Conservation (phyloP, 768 basidiomycete species). For the Naganishia friedmannii region DNA sequence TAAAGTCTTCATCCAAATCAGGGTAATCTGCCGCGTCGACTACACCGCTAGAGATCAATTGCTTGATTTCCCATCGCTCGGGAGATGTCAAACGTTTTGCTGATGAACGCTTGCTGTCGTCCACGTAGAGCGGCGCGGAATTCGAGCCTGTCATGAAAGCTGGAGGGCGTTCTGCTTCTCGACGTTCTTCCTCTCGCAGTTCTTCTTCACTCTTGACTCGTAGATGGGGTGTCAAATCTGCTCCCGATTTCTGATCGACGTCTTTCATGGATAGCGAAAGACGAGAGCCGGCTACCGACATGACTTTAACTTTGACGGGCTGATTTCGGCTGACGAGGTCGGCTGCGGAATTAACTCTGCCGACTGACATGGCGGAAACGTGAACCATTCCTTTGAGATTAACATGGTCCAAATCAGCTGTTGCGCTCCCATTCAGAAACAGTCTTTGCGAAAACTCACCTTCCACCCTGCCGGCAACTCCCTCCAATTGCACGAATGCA, state of each 20-base stretch:
- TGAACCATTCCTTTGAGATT: conserved; percentile 73
- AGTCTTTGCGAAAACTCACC: conserved; percentile 58
- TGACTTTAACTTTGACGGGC: conserved; percentile 89
- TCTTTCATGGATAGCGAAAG: conserved; percentile 95
- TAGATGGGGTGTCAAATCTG: conserved; percentile 89
- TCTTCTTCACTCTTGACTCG: conserved; percentile 93
- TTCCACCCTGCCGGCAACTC: conserved; percentile 77
- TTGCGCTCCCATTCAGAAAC: neutral
- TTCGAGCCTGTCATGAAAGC: conserved; percentile 71
- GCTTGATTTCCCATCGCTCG: conserved; percentile 99
- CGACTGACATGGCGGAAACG: conserved; percentile 80
- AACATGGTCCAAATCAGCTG: conserved; percentile 54
- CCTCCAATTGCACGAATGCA: conserved; percentile 86
- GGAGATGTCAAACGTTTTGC: conserved; percentile 54
- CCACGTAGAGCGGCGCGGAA: conserved; percentile 62
- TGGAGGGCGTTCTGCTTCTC: conserved; percentile 59
- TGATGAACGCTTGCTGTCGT: conserved; percentile 43
- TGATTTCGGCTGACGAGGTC: conserved; percentile 84
- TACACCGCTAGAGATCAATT: conserved; percentile 91
- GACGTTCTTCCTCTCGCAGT: conserved; percentile 71
- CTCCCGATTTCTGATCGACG: conserved; percentile 84
- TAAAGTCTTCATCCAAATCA: conserved; percentile 50
- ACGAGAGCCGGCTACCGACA: conserved; percentile 79
- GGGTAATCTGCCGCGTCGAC: conserved; percentile 75
- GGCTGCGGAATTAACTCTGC: conserved; percentile 77